Conservation (phyloP, 148 eudicot species). For the Mesembryanthemum crystallinum region DNA sequence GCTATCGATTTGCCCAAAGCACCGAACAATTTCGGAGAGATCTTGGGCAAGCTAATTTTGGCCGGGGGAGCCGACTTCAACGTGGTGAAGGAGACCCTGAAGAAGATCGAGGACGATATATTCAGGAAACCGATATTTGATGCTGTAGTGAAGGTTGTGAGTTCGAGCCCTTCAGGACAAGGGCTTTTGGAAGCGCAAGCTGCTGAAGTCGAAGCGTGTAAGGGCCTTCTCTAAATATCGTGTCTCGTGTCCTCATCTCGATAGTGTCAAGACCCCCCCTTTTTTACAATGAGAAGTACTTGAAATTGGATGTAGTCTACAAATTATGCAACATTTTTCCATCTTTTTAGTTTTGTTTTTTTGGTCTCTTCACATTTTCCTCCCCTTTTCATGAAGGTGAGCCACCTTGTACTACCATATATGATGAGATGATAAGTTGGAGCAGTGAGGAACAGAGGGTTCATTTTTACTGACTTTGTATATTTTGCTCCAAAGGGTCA, state of each 20-base stretch:
- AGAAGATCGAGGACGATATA: conserved; percentile 60
- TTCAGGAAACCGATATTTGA: conserved; percentile 54
- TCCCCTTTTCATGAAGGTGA: conserved; percentile 25
- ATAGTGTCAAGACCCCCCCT: too few species aligned
- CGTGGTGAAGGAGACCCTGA: conserved; percentile 51
- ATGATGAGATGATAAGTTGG: conserved; percentile 26
- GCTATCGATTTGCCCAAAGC: conserved; percentile 90
- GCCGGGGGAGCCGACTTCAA: conserved; percentile 54
- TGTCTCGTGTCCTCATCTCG: not conserved
- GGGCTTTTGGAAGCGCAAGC: conserved; percentile 62
- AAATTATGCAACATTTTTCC: conserved; percentile 18
- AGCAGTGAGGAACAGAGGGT: conserved; percentile 34
- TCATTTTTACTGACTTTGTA: conserved; percentile 41
- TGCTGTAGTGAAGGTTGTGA: conserved; percentile 39
- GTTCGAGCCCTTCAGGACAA: conserved; percentile 45
- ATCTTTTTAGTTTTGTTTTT: conserved; percentile 16
- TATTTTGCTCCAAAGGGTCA: conserved; percentile 43
- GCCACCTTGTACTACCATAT: conserved; percentile 39
- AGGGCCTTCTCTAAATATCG: conserved; percentile 46
- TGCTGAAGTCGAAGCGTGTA: conserved; percentile 61
- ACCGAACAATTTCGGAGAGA: conserved; percentile 77
- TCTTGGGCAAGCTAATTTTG: conserved; percentile 57
- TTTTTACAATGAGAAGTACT: conserved; percentile 17
- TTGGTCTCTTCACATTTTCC: conserved; percentile 14
- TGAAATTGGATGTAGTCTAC: conserved; percentile 28